Conservation (phyloP, 2,329 filamentous ascomycete species). For the Furcasterigmium sp. region DNA sequence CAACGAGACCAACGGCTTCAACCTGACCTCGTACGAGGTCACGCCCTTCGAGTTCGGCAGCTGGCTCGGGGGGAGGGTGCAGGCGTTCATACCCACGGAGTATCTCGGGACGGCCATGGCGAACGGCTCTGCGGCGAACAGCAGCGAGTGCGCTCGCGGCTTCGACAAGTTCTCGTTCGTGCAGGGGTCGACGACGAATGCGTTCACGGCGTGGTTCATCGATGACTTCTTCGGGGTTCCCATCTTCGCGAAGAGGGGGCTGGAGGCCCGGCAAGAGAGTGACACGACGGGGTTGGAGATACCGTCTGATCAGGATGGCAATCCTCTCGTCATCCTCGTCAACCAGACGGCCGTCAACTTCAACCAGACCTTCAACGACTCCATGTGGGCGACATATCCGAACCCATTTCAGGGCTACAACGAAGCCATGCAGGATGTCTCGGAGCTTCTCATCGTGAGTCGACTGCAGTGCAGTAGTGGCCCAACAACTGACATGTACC, state of each 20-base stretch:
- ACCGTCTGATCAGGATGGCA: slow-evolving; percentile 65
- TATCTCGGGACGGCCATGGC: slow-evolving; percentile 57
- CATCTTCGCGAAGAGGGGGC: slow-evolving; percentile 30
- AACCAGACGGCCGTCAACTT: slow-evolving; percentile 17
- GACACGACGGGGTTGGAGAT: slow-evolving; percentile 62
- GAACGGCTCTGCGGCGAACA: slow-evolving; percentile 41
- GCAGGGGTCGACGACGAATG: slow-evolving; percentile 74
- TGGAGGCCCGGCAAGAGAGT: slow-evolving; percentile 35
- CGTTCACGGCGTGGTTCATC: slow-evolving; percentile 81
- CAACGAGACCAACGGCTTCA: slow-evolving; percentile 30
- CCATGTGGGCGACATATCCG: slow-evolving; percentile 21
- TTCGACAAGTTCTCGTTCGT: slow-evolving; percentile 78
- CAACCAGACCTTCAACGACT: slow-evolving; percentile 21
- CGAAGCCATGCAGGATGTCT: slow-evolving; percentile 15
- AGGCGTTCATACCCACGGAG: slow-evolving; percentile 52
- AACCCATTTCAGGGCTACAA: slow-evolving; percentile 24
- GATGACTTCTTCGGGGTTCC: slow-evolving; percentile 25
- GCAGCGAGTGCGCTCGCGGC: slow-evolving; percentile 45
- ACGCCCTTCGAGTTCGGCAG: slow-evolving; percentile 62
- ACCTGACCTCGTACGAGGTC: slow-evolving; percentile 61
- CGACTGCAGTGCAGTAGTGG: slow-evolving; percentile 29
- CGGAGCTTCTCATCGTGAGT: slow-evolving; percentile 36
- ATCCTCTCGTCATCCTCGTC: slow-evolving; percentile 40
- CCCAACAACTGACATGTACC: slow-evolving; percentile 51
- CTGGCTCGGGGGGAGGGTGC: slow-evolving; percentile 50